phyloP scores from a whole-genome alignment of 1,139 yeast genomes.

The Tardiomyces blankii region DNA sequence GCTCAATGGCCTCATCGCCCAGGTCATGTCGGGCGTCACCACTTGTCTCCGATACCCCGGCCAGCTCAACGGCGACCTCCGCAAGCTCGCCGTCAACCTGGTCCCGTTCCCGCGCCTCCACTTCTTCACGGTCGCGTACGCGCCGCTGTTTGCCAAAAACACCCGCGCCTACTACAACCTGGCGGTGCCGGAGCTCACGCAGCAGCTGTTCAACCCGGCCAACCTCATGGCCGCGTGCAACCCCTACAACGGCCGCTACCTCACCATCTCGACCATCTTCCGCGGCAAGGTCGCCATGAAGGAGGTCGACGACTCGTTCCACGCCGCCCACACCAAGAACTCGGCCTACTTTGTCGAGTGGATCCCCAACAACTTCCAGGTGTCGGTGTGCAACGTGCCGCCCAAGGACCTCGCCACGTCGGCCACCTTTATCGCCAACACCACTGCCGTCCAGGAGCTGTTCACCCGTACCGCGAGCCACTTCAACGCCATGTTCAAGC shows the following conservation, averaged over 20 bases:
- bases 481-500: slow-evolving; percentile 33
- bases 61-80: slow-evolving; percentile 35
- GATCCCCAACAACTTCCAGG: slow-evolving; percentile 33
- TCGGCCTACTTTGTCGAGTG: slow-evolving; percentile 32
- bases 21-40: slow-evolving; percentile 37
- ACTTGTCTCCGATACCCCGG: slow-evolving; percentile 37
- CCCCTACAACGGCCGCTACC: slow-evolving; percentile 32
- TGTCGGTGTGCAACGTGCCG: slow-evolving; percentile 33
- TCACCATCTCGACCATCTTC: slow-evolving; percentile 35
- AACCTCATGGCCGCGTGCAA: slow-evolving; percentile 37
- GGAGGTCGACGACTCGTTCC: slow-evolving; percentile 34
- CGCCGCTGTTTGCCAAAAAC: slow-evolving; percentile 31
- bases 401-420: slow-evolving; percentile 31
- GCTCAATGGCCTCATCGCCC: slow-evolving; percentile 32
- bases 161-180: slow-evolving; percentile 30
- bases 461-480: slow-evolving; percentile 31
- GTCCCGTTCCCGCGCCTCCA: slow-evolving; percentile 38
- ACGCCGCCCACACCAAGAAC: slow-evolving; percentile 27
- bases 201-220: slow-evolving; percentile 34
- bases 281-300: slow-evolving; percentile 34
- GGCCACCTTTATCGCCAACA: slow-evolving; percentile 36
- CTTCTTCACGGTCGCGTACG: slow-evolving; percentile 36
- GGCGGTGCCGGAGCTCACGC: slow-evolving; percentile 35
- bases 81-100: slow-evolving; percentile 36
- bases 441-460: slow-evolving; percentile 35